Evolutionary conservation across 2,329 filamentous ascomycete species (phyloP).

Genomic region (Botrytis elliptica): DNA sequence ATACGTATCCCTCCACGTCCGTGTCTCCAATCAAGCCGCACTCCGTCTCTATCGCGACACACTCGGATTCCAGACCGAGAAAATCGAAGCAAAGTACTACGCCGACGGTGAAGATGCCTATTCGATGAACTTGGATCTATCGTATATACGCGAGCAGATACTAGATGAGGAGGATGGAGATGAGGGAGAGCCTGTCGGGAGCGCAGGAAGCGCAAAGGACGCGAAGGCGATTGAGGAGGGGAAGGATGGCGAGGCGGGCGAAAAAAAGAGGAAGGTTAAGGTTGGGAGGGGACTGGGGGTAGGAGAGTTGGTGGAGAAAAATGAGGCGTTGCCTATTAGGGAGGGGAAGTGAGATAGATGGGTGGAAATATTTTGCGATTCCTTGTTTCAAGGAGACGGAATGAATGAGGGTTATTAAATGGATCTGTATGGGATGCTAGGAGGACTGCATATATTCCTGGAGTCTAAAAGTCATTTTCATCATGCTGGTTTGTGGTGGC

Average conservation of each 20-base stretch:
- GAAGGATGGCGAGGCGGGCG: constrained; percentile 62
- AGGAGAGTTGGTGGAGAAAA: constrained; percentile 71
- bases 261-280: constrained; percentile 77
- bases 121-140: constrained; percentile 86
- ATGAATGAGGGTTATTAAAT: neutral
- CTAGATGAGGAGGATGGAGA: constrained; percentile 43
- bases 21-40: constrained; percentile 87
- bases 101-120: constrained; percentile 96
- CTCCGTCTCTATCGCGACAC: constrained; percentile 91
- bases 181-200: constrained; percentile 70
- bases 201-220: constrained; percentile 51
- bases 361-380: neutral
- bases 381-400: neutral
- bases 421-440: neutral
- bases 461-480: constrained; percentile 15
- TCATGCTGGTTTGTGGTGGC: neutral
- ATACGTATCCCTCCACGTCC: constrained; percentile 95
- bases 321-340: constrained; percentile 44
- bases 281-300: constrained; percentile 80
- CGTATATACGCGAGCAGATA: constrained; percentile 54
- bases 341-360: neutral
- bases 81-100: constrained; percentile 88
- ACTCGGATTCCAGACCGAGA: constrained; percentile 83
- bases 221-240: constrained; percentile 53
- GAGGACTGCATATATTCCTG: neutral